Percentiles rank a stretch among this genome's conserved stretches.
phyloP scores from a whole-genome alignment of 306 rosid genomes.

The Trifolium pratense region DNA sequence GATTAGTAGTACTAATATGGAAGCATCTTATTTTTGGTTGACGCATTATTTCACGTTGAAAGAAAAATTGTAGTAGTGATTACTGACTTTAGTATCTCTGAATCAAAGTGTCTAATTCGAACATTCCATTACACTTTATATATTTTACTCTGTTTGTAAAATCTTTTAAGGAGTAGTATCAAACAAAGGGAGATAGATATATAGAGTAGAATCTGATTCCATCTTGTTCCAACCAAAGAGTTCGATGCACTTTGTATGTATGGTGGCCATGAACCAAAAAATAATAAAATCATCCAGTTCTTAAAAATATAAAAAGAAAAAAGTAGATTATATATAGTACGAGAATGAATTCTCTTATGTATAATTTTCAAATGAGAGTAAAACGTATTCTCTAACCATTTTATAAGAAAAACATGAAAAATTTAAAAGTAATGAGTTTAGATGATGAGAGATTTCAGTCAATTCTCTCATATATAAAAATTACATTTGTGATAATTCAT shows the following conservation, averaged over 20 bases:
- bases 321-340: too few species aligned
- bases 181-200: neutral
- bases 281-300: too few species aligned
- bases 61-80: constrained; percentile 21
- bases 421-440: too few species aligned
- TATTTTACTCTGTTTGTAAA: neutral
- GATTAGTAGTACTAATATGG: constrained; percentile 11
- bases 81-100: neutral
- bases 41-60: constrained; percentile 20
- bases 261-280: neutral
- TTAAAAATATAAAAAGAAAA: too few species aligned
- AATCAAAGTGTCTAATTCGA: constrained; percentile 18
- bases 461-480: too few species aligned
- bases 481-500: too few species aligned
- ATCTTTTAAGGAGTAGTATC: neutral
- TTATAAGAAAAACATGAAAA: too few species aligned
- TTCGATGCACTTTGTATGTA: neutral
- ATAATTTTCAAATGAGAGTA: too few species aligned
- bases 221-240: neutral
- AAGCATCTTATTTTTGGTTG: constrained; percentile 31
- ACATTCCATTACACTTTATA: constrained; percentile 26
- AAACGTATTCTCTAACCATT: too few species aligned
- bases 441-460: too few species aligned
- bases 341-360: too few species aligned
- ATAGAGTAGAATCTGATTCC: constrained; percentile 39